These are phyloP conservation scores for Chlamydomonas incerta DNA, from an alignment of 139 green algal species.

Conservation along the genomic window DNA sequence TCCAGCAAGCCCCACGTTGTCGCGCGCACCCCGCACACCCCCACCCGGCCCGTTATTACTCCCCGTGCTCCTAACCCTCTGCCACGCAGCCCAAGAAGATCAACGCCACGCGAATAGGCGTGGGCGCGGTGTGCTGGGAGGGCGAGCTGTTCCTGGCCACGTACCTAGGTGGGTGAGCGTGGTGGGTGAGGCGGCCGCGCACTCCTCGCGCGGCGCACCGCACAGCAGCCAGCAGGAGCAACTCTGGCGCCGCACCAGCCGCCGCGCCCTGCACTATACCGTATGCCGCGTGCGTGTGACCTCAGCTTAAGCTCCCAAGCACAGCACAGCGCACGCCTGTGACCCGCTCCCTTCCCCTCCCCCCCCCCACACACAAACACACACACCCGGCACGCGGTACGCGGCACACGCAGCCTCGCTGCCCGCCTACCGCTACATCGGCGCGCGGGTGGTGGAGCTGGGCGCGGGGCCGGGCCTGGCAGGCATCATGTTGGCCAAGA, in stretches of 20 bases:
- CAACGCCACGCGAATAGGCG: conserved; percentile 65
- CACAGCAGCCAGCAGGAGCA: neutral
- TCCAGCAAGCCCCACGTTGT: too few species aligned
- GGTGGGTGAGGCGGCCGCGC: neutral
- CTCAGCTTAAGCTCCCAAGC: too few species aligned
- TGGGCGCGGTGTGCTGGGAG: conserved; percentile 72
- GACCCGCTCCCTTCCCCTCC: too few species aligned
- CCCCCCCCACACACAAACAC: too few species aligned
- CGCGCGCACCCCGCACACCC: neutral
- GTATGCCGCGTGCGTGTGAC: too few species aligned
- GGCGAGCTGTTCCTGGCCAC: conserved; percentile 68
- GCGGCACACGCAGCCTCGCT: conserved; percentile 44
- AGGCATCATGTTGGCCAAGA: conserved; percentile 62
- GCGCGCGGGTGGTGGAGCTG: conserved; percentile 62
- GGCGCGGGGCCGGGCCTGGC: conserved; percentile 63
- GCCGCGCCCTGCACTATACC: too few species aligned
- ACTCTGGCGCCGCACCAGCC: too few species aligned
- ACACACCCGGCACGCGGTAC: too few species aligned
- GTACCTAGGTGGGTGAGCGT: conserved; percentile 58
- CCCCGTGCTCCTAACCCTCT: too few species aligned
- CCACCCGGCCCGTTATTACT: too few species aligned
- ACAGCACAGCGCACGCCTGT: too few species aligned
- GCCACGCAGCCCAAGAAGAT: conserved; percentile 59
- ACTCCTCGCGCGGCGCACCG: too few species aligned
- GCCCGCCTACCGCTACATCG: conserved; percentile 61